phyloP scores from a whole-genome alignment of 2,329 filamentous ascomycete genomes.

The Microsporum audouinii region DNA sequence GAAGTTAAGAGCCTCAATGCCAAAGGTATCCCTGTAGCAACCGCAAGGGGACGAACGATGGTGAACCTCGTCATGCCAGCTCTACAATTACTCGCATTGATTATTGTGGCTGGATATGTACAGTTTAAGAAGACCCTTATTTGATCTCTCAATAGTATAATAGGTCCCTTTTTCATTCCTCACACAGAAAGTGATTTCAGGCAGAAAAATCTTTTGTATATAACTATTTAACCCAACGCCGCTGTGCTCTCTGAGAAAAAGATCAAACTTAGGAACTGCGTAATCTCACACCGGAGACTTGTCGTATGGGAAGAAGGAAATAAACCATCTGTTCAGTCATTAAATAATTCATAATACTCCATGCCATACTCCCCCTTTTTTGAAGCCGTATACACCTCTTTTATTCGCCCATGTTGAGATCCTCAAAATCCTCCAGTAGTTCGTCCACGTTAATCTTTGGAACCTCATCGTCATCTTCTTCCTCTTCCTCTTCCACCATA shows the following conservation, averaged over 20 bases:
- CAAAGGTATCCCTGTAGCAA: too few relatives aligned
- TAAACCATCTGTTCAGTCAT: background rate
- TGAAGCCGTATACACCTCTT: background rate
- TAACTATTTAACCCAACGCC: background rate
- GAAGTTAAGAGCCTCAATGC: too few relatives aligned
- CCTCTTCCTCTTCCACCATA: constrained; percentile 43
- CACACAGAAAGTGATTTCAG: background rate
- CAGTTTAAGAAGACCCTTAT: background rate
- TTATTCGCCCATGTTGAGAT: constrained; percentile 53
- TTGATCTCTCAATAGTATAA: background rate
- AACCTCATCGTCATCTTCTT: constrained; percentile 52
- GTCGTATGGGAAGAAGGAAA: background rate
- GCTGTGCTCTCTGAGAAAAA: background rate
- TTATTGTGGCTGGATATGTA: too few relatives aligned
- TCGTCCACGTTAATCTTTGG: constrained; percentile 68
- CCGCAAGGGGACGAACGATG: too few relatives aligned
- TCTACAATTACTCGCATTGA: too few relatives aligned
- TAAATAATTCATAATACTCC: background rate
- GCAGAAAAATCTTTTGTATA: background rate
- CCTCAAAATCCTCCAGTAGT: constrained; percentile 84
- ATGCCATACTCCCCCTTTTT: background rate
- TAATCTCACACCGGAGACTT: background rate
- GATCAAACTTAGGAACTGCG: background rate
- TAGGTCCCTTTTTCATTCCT: background rate
- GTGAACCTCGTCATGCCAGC: too few relatives aligned